phyloP scores from a whole-genome alignment of 2,329 filamentous ascomycete species.

The Colletotrichum euphorbiae region DNA sequence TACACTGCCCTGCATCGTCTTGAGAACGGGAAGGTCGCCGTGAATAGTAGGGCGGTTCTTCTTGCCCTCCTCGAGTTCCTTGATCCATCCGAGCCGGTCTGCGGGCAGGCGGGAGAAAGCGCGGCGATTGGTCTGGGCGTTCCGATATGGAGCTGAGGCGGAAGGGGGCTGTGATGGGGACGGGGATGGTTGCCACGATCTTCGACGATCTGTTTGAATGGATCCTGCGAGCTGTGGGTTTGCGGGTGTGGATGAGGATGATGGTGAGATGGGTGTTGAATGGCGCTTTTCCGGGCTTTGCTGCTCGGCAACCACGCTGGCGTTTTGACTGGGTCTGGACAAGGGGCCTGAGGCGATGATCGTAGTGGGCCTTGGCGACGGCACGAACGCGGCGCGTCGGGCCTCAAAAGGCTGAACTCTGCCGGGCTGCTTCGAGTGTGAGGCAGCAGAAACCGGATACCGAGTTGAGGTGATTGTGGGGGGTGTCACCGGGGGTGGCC shows the following conservation, averaged over 20 bases:
- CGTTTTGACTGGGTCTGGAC: background rate
- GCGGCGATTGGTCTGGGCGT: background rate
- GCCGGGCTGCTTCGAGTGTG: constrained; percentile 4
- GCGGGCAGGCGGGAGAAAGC: constrained; percentile 15
- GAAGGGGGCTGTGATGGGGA: constrained; percentile 23
- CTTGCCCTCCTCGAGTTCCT: constrained; percentile 26
- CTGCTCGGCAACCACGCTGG: background rate
- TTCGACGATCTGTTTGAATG: constrained; percentile 7
- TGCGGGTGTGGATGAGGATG: background rate
- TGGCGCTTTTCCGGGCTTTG: constrained; percentile 21
- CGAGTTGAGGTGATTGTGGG: background rate
- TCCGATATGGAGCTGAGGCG: constrained; percentile 26
- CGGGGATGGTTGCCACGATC: constrained; percentile 30
- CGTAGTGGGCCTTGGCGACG: constrained; percentile 3
- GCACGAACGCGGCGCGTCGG: constrained; percentile 16
- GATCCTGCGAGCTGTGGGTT: background rate
- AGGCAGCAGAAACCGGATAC: background rate
- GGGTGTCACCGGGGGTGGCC: constrained; percentile 22
- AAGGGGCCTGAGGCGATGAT: background rate
- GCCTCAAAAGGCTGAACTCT: constrained; percentile 16
- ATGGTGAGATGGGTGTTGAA: constrained; percentile 15
- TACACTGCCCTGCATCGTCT: constrained; percentile 30
- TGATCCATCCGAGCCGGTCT: constrained; percentile 35
- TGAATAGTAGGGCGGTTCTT: constrained; percentile 16
- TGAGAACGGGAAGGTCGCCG: constrained; percentile 28